Percentiles rank a stretch among this genome's conserved stretches.
Evolutionary conservation across 1,284 basidiomycete species (phyloP).

Genomic region (Fomitiporia mediterranea): DNA sequence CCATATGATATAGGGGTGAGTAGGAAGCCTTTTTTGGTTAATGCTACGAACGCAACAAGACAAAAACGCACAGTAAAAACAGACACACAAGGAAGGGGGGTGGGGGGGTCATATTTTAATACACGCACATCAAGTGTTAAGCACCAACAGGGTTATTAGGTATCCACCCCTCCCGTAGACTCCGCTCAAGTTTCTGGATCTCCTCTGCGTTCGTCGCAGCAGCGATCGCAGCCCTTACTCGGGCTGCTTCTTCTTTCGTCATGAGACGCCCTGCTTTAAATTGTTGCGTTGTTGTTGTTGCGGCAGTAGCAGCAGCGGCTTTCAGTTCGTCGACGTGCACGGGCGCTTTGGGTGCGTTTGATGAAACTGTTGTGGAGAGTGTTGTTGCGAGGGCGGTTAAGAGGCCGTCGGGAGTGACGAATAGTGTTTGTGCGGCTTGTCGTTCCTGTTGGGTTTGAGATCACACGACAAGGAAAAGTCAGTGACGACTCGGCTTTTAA

Average conservation of each 20-base stretch:
- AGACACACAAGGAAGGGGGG: too few species aligned
- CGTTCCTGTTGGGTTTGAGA: constrained; percentile 54
- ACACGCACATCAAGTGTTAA: constrained; percentile 34
- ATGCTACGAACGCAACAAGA: constrained; percentile 15
- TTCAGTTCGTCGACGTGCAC: constrained; percentile 72
- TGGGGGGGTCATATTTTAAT: too few species aligned
- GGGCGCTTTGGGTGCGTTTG: constrained; percentile 50
- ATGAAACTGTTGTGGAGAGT: constrained; percentile 68
- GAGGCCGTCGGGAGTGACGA: constrained; percentile 70
- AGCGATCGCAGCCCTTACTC: constrained; percentile 87
- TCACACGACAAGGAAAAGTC: constrained; percentile 20
- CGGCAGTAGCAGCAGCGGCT: constrained; percentile 45
- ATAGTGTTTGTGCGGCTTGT: constrained; percentile 64
- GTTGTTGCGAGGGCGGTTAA: constrained; percentile 81
- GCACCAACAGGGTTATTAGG: constrained; percentile 73
- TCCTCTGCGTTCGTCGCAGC: constrained; percentile 90
- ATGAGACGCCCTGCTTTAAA: constrained; percentile 77
- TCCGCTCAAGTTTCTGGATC: constrained; percentile 82
- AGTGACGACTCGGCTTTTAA: too few species aligned
- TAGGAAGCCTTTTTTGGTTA: constrained; percentile 23
- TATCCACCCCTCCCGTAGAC: constrained; percentile 81
- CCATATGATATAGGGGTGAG: too few species aligned
- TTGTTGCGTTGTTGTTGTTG: too few species aligned
- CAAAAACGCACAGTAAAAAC: constrained; percentile 21
- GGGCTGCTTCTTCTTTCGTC: constrained; percentile 89